Evolutionary conservation across 306 rosid species (phyloP).

Genomic region (Medicago ruthenica): DNA sequence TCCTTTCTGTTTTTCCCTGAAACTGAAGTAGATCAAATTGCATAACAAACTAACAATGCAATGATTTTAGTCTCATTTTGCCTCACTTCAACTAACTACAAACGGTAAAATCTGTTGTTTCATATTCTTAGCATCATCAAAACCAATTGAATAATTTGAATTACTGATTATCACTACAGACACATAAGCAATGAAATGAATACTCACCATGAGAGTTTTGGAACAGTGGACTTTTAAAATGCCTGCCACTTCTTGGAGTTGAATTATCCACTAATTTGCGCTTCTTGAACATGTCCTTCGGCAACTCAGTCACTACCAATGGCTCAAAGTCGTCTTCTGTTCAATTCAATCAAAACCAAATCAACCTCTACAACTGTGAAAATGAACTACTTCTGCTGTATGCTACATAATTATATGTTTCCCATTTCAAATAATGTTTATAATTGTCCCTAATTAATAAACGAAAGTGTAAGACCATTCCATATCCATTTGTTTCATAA

Average conservation of each 20-base stretch:
- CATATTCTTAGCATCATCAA: not conserved
- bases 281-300: conserved; percentile 53
- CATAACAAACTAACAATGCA: not conserved
- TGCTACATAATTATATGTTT: conserved; percentile 3
- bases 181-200: not conserved
- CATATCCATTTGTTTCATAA: too few species aligned
- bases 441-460: not conserved
- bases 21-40: not conserved
- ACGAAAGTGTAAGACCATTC: not conserved
- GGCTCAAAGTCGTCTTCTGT: conserved; percentile 55
- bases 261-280: conserved; percentile 47
- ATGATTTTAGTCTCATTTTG: too few species aligned
- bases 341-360: conserved; percentile 29
- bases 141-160: not conserved
- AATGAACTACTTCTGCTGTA: not conserved
- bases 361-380: not conserved
- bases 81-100: not conserved
- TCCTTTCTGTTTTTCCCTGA: not conserved
- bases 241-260: conserved; percentile 27
- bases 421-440: not conserved
- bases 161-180: not conserved
- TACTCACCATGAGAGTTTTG: conserved; percentile 53
- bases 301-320: conserved; percentile 68
- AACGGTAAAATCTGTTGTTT: not conserved
- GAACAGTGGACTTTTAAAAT: conserved; percentile 7